These are phyloP conservation scores for Cercospora beticola DNA, from an alignment of 2,329 filamentous ascomycete species.

Conservation along the genomic window DNA sequence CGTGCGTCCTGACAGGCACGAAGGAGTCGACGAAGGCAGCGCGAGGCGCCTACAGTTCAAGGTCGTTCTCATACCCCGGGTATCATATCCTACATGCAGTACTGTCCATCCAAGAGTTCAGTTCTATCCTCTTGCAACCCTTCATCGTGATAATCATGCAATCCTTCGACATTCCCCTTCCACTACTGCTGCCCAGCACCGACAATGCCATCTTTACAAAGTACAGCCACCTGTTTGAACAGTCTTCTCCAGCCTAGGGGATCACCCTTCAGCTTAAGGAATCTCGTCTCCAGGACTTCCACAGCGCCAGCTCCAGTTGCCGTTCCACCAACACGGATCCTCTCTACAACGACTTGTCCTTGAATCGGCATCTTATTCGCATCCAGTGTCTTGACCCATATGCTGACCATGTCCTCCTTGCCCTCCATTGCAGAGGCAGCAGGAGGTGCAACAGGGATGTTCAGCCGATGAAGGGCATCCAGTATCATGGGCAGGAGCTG, in stretches of 20 bases:
- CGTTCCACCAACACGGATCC: slow-evolving; percentile 52
- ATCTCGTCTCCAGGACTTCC: slow-evolving; percentile 78
- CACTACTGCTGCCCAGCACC: slow-evolving; percentile 11
- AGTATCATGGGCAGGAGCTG: slow-evolving; percentile 77
- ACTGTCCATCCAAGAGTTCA: background rate
- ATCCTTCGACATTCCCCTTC: background rate
- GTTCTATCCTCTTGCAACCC: background rate
- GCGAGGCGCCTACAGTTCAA: background rate
- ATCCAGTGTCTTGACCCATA: slow-evolving; percentile 75
- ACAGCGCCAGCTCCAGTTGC: slow-evolving; percentile 34
- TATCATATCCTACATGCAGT: background rate
- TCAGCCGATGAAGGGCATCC: slow-evolving; percentile 80
- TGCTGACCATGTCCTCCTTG: slow-evolving; percentile 48
- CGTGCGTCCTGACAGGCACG: background rate
- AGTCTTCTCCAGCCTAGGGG: slow-evolving; percentile 94
- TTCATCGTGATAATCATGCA: background rate
- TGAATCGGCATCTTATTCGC: slow-evolving; percentile 69
- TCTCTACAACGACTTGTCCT: slow-evolving; percentile 73
- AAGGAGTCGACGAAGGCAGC: background rate
- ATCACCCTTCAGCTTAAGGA: slow-evolving; percentile 93
- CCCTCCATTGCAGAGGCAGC: slow-evolving; percentile 40
- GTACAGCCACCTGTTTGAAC: slow-evolving; percentile 90
- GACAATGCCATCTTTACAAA: slow-evolving; percentile 77
- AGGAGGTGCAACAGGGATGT: slow-evolving; percentile 65
- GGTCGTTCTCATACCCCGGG: background rate